Percentiles rank a stretch among this genome's conserved stretches.
phyloP scores from a whole-genome alignment of 2,329 filamentous ascomycete genomes.

The Penicillium sp. region DNA sequence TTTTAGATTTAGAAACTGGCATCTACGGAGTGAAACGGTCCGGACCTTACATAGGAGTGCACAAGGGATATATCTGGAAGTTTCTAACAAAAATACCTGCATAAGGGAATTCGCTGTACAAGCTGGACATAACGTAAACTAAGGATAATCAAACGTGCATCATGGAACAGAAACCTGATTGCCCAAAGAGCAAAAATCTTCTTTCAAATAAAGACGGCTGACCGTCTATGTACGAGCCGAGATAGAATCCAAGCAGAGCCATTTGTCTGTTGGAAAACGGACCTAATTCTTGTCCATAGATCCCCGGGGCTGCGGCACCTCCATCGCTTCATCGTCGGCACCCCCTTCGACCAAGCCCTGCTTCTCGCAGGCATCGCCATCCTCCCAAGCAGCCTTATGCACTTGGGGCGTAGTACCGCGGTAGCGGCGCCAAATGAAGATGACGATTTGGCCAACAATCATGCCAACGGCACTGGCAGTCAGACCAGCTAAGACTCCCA shows the following conservation, averaged over 20 bases:
- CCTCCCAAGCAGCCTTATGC: slow-evolving; percentile 28
- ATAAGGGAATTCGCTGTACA: slow-evolving; percentile 16
- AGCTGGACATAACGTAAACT: slow-evolving; percentile 12
- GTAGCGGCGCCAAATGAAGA: slow-evolving; percentile 43
- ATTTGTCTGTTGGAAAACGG: too few relatives aligned
- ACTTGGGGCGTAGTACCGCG: slow-evolving; percentile 29
- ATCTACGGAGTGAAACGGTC: too few relatives aligned
- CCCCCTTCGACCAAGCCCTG: slow-evolving; percentile 35
- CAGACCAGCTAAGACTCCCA: slow-evolving; percentile 44
- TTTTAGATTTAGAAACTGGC: too few relatives aligned
- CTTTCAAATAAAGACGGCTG: too few relatives aligned
- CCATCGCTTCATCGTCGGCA: slow-evolving; percentile 34
- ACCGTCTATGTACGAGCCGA: too few relatives aligned
- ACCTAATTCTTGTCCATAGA: slow-evolving; percentile 32
- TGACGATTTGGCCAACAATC: slow-evolving; percentile 44
- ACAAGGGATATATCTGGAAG: too few relatives aligned
- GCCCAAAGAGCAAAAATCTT: too few relatives aligned
- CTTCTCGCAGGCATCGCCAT: slow-evolving; percentile 41
- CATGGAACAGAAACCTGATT: slow-evolving; percentile 6
- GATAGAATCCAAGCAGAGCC: too few relatives aligned
- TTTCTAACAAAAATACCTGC: neutral
- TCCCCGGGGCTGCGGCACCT: slow-evolving; percentile 25
- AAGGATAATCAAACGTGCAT: slow-evolving; percentile 3
- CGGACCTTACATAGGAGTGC: too few relatives aligned
- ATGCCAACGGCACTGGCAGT: slow-evolving; percentile 44